Conservation (phyloP, 2,329 filamentous ascomycete genomes). For the Sporothrix schenckii region DNA sequence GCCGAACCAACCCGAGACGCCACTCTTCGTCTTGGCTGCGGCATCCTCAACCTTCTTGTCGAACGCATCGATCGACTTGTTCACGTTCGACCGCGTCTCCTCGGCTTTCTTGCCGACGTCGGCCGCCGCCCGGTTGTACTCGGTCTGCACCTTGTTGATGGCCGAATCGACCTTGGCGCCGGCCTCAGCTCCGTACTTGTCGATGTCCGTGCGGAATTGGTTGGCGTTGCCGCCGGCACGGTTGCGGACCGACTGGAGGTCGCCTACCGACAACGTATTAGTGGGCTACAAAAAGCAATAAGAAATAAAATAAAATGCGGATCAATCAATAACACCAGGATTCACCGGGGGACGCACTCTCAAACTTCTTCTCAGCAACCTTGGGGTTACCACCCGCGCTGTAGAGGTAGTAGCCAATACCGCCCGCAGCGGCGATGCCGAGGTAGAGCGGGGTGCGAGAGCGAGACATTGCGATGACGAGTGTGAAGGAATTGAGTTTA, state of each 20-base stretch:
- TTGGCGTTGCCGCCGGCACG: conserved; percentile 67
- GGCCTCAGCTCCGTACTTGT: conserved; percentile 62
- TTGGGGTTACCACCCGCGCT: conserved; percentile 77
- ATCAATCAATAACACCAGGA: no score
- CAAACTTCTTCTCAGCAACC: conserved; percentile 81
- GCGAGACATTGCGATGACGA: conserved; percentile 47
- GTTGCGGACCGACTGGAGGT: conserved; percentile 69
- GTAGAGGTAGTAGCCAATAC: conserved; percentile 89
- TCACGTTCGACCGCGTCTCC: conserved; percentile 59
- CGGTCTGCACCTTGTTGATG: conserved; percentile 67
- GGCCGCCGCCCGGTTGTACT: conserved; percentile 64
- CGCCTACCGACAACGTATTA: conserved; percentile 59
- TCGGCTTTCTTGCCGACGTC: conserved; percentile 83
- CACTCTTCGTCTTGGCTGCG: conserved; percentile 79
- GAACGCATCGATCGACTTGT: conserved; percentile 78
- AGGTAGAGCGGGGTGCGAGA: conserved; percentile 55
- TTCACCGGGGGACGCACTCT: conserved; percentile 62
- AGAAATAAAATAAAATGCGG: no score
- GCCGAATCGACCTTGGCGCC: conserved; percentile 69
- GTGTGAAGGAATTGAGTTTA: conserved; percentile 14
- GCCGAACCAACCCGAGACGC: conserved; percentile 84
- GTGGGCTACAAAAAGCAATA: conserved; percentile 12
- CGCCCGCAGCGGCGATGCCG: conserved; percentile 66
- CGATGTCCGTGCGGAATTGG: conserved; percentile 67
- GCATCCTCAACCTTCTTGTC: conserved; percentile 80